Evolutionary conservation across 768 basidiomycete species (phyloP), one percentile per base, ranked within the genome.

Genomic region (Lactarius sanguifluus): DNA sequence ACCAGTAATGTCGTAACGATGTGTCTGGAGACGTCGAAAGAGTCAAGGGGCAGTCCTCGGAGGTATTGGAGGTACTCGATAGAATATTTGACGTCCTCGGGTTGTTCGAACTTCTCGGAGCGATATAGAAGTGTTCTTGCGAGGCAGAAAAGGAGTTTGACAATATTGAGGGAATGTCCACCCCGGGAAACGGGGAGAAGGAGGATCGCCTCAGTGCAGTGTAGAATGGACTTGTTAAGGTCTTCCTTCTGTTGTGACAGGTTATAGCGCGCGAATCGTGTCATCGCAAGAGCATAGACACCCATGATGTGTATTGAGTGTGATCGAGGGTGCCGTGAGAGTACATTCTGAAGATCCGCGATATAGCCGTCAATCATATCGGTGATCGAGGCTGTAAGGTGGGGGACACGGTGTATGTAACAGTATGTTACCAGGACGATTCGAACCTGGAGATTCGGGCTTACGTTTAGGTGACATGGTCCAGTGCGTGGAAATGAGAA

Each of bases 231-330:
- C 50, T 52, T 52, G 50, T 52, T 25, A 16, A 52, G 50, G 12
- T 52, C 50, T 15, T 52, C 23, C 2, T 28, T 52, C 13, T 25
- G 23, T 13, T 2, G 23, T 52, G 25, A 52, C 13, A 13, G 6
- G 0, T 2, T 2, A 52, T 52, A 28, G 0, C 50, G 50, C 0
- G 1, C 1, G 12, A 23, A 28, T 16, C 13, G 50, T 23, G 5
- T 13, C 5, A 0, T 1, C 0, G 5, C 25, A 2, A 52, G 50
- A 52, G 5, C 25, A 4, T 15, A 2, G 10, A 52, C 13, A 23
- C 5, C 5, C 7, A 0, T 2, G 13, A 15, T 25, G 2, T 15
- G 4, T n/a, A 7, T 1, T 5, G 5, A 2, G 25, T 52, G 50
- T 1, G 50, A 25, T 25, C 50, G 50, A 23, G 23, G 13, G 13